A percentile compares a stretch with the other conserved stretches of the same genome.
Evolutionary conservation across 768 basidiomycete genomes (phyloP).

Genomic region (Rhodosporidiobolus sp.): DNA sequence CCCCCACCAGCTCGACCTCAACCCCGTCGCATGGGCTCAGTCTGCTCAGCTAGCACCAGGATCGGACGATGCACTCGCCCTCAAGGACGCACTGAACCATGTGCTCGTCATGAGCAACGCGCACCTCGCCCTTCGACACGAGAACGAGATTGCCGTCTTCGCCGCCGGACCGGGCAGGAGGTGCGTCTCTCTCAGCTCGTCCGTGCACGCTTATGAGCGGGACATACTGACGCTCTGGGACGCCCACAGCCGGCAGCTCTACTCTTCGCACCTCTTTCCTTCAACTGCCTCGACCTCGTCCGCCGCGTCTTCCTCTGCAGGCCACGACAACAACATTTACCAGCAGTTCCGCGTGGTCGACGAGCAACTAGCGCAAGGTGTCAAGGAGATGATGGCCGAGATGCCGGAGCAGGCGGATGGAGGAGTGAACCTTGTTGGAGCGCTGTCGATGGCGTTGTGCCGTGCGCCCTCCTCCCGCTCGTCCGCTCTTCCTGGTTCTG

Average conservation of each 20-base stretch:
- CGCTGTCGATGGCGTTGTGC: slow-evolving; percentile 86
- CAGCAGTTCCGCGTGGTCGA: slow-evolving; percentile 78
- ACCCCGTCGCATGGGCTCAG: slow-evolving; percentile 41
- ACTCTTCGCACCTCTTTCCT: slow-evolving; percentile 27
- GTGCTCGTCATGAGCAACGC: slow-evolving; percentile 87
- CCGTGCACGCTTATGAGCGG: neutral
- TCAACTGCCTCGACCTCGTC: neutral
- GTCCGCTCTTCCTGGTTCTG: slow-evolving; percentile 5
- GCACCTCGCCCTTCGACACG: slow-evolving; percentile 83
- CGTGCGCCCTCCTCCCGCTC: slow-evolving; percentile 56
- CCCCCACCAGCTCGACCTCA: slow-evolving; percentile 42
- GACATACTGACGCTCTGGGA: too few species aligned
- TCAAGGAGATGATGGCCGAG: slow-evolving; percentile 59
- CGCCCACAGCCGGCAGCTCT: slow-evolving; percentile 31
- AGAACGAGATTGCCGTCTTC: slow-evolving; percentile 88
- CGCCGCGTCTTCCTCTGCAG: slow-evolving; percentile 15
- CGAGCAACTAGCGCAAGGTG: slow-evolving; percentile 60
- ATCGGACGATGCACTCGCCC: slow-evolving; percentile 55
- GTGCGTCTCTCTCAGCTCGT: slow-evolving; percentile 50
- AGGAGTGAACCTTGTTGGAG: slow-evolving; percentile 66
- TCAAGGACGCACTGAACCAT: slow-evolving; percentile 74
- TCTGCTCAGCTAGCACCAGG: neutral
- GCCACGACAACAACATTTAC: slow-evolving; percentile 70
- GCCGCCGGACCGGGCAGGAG: slow-evolving; percentile 81
- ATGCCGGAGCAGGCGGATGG: slow-evolving; percentile 42